Percentiles rank a stretch among this genome's conserved stretches.
phyloP scores from a whole-genome alignment of 139 green algal genomes.

The Tetraselmis striata region DNA sequence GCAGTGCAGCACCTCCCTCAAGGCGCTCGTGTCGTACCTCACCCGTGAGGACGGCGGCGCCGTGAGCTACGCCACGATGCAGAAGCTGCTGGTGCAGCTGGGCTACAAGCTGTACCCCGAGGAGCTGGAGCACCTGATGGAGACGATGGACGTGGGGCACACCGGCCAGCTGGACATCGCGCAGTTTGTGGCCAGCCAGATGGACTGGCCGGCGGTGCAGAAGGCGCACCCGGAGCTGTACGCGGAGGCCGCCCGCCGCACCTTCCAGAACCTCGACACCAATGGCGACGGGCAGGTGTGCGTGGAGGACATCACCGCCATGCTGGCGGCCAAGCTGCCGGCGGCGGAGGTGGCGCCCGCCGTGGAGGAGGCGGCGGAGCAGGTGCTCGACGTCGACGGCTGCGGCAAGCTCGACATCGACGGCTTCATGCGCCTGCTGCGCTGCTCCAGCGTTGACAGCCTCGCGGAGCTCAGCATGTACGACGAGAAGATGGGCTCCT shows the following conservation, averaged over 20 bases:
- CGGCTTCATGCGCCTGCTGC: slow-evolving; percentile 56
- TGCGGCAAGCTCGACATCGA: slow-evolving; percentile 74
- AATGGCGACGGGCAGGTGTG: slow-evolving; percentile 40
- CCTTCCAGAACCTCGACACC: slow-evolving; percentile 62
- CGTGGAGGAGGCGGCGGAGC: slow-evolving; percentile 70
- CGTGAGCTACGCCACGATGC: slow-evolving; percentile 22
- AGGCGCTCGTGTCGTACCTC: background rate
- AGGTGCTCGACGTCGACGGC: slow-evolving; percentile 21
- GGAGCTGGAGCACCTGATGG: slow-evolving; percentile 20
- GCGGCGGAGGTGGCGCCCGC: slow-evolving; percentile 65
- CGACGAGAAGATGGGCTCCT: slow-evolving; percentile 7
- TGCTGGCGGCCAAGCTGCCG: slow-evolving; percentile 64
- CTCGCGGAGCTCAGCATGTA: slow-evolving; percentile 40
- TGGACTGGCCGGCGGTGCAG: slow-evolving; percentile 49
- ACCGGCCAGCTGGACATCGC: slow-evolving; percentile 11
- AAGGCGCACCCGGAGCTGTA: slow-evolving; percentile 63
- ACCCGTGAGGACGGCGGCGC: background rate
- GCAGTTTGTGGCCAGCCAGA: slow-evolving; percentile 40
- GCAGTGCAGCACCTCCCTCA: background rate
- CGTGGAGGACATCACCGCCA: slow-evolving; percentile 40
- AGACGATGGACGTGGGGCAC: slow-evolving; percentile 23
- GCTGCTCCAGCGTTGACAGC: slow-evolving; percentile 31
- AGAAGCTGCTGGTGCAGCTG: slow-evolving; percentile 18
- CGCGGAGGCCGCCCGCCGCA: slow-evolving; percentile 50
- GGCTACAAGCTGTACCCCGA: slow-evolving; percentile 12